Evolutionary conservation across 2,329 filamentous ascomycete genomes (phyloP), one percentile per base, ranked within the genome.

Genomic region (Tetracladium maxilliforme): DNA sequence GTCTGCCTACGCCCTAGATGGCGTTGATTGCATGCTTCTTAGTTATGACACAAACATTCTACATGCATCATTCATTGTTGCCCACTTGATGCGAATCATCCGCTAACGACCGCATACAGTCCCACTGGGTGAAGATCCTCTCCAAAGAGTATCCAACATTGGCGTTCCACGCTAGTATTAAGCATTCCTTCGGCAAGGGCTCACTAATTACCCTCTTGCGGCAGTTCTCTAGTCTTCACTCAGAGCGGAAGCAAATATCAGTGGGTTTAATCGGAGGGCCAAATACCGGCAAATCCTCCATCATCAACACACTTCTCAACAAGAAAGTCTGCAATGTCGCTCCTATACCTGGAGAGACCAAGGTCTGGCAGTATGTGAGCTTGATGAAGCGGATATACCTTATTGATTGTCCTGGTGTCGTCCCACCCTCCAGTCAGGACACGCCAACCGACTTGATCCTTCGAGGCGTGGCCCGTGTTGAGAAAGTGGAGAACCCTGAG

Each of bases 341-440:
- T 6, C 90, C 87, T 6, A 93, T 95, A 33, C 87, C 90, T 6
- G 90, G 86, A 10, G 86, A 94, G 58, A 95, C 87, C 17, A 95
- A 94, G 54, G 80, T 94, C 16, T 95, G 90, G 87, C 87, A 94
- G 48, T 94, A 94, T 44, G 83, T 94, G 37, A 93, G 84, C 4
- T 54, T 95, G 31, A 93, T 92, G 80, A 92, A 86, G 56, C 66
- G 83, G 27, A 92, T 92, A 26, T 86, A 87, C 51, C 67, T 98
- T 27, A 95, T 98, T 40, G 90, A 98, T 43, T 95, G 87, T 43
- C 90, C 90, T 19, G 90, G 90, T 50, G 84, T 98, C 20, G 90
- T 95, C 1, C 90, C 90, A 4, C 87, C 90, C 0, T 90, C 80
- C 35, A 71, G 71, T 33, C 70, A 71, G 27, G 87, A 94, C 43